A percentile compares a stretch with the other conserved stretches of the same genome.
Evolutionary conservation across 768 basidiomycete genomes (phyloP).

Genomic region (Phaeotremella skinneri): DNA sequence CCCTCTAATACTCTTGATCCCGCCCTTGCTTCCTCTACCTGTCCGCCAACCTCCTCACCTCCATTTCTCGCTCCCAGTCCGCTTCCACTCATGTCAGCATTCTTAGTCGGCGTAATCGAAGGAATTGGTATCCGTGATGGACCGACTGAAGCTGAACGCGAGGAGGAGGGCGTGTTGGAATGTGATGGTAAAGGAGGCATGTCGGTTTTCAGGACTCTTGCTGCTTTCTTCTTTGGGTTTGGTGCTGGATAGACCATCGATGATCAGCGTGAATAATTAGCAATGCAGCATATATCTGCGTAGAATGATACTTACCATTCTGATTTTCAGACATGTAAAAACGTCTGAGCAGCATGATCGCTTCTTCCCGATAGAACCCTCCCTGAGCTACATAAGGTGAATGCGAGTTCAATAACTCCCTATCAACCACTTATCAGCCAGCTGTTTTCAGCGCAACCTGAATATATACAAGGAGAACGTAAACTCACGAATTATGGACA

Average conservation of each 20-base stretch:
- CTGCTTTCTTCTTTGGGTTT: slow-evolving; percentile 78
- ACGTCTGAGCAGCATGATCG: slow-evolving; percentile 77
- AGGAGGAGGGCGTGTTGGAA: slow-evolving; percentile 28
- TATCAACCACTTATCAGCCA: slow-evolving; percentile 5
- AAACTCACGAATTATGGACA: slow-evolving; percentile 68
- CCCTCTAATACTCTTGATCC: background rate
- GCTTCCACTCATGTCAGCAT: background rate
- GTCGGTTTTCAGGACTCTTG: slow-evolving; percentile 79
- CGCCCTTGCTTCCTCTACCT: background rate
- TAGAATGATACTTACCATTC: slow-evolving; percentile 63
- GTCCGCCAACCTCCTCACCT: background rate
- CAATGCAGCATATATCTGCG: background rate
- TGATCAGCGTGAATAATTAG: background rate
- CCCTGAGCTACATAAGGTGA: slow-evolving; percentile 70
- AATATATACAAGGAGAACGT: background rate
- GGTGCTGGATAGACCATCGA: slow-evolving; percentile 63
- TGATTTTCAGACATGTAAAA: slow-evolving; percentile 92
- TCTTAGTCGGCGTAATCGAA: background rate
- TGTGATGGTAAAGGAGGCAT: slow-evolving; percentile 55
- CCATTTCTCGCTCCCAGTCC: background rate
- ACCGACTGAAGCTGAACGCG: slow-evolving; percentile 22
- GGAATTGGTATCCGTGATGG: slow-evolving; percentile 8
- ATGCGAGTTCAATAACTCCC: slow-evolving; percentile 64
- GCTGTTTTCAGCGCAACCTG: slow-evolving; percentile 3
- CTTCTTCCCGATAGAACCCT: slow-evolving; percentile 75